A percentile compares a stretch with the other conserved stretches of the same genome.
Evolutionary conservation across 345 rosid genomes (phyloP).

Genomic region (Euphorbia tirucalli): DNA sequence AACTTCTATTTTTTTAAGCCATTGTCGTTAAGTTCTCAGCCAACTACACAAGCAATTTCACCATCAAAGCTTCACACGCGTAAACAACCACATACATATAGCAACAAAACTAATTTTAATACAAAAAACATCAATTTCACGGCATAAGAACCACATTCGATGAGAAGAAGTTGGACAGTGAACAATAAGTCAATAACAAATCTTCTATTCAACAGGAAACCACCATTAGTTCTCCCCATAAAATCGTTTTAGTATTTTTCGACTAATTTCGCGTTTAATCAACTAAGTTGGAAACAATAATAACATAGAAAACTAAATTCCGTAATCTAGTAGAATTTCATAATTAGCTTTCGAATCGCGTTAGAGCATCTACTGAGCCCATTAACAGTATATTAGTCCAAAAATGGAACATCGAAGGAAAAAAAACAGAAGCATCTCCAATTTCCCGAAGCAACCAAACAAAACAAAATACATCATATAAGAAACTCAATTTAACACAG

Average conservation of each 20-base stretch:
- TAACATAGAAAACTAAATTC: background rate
- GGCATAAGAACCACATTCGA: background rate
- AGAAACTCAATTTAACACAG: background rate
- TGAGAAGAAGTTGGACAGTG: background rate
- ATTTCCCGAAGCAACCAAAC: constrained; percentile 10
- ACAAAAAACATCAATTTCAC: background rate
- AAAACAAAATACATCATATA: constrained; percentile 1
- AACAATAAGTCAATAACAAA: background rate
- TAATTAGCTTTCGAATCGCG: background rate
- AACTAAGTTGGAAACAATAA: background rate
- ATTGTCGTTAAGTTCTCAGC: background rate
- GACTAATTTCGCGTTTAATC: background rate
- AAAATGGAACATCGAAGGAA: background rate
- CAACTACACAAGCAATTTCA: background rate
- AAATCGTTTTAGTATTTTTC: background rate
- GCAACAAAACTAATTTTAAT: background rate
- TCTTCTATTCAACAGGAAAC: background rate
- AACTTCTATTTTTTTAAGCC: background rate
- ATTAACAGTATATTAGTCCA: background rate
- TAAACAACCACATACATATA: background rate
- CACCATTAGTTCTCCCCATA: too few relatives aligned
- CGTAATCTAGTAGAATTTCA: background rate
- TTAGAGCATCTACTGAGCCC: background rate
- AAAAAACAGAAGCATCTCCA: background rate
- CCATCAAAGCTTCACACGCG: background rate